Evolutionary conservation across 2,329 filamentous ascomycete species (phyloP).

Genomic region (Curvularia eragrostidis): DNA sequence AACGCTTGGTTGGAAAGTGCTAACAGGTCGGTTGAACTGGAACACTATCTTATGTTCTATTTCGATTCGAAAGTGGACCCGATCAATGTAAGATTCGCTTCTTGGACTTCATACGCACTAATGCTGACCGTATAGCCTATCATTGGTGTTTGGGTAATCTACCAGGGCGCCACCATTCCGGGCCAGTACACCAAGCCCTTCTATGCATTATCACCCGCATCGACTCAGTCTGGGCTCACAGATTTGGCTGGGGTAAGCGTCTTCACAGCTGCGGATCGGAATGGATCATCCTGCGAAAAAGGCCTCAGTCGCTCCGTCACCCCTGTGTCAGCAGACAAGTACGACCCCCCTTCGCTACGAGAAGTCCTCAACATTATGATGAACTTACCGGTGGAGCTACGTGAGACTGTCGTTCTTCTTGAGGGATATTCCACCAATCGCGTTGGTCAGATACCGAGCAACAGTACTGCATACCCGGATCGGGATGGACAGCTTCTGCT

Average conservation of each 20-base stretch:
- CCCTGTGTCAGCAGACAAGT: slow-evolving; percentile 22
- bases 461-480: slow-evolving; percentile 31
- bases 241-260: slow-evolving; percentile 27
- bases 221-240: slow-evolving; percentile 15
- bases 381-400: slow-evolving; percentile 17
- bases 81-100: slow-evolving; percentile 17
- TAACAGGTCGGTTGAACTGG: slow-evolving; percentile 18
- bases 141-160: slow-evolving; percentile 25
- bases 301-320: slow-evolving; percentile 17
- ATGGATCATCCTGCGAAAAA: slow-evolving; percentile 25
- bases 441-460: slow-evolving; percentile 18
- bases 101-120: neutral
- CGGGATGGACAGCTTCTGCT: slow-evolving; percentile 24
- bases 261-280: slow-evolving; percentile 12
- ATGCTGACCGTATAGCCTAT: slow-evolving; percentile 18
- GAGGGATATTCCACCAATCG: slow-evolving; percentile 29
- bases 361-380: slow-evolving; percentile 23
- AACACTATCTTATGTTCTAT: slow-evolving; percentile 22
- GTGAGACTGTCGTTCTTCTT: slow-evolving; percentile 21
- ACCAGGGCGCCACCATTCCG: slow-evolving; percentile 26
- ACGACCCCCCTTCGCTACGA: slow-evolving; percentile 18
- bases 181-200: slow-evolving; percentile 25
- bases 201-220: slow-evolving; percentile 21
- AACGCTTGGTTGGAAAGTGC: slow-evolving; percentile 25
- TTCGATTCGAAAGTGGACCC: slow-evolving; percentile 22